Evolutionary conservation across 805 yeast genomes (phyloP).

Genomic region (Ogataea trehaloabstinens): DNA sequence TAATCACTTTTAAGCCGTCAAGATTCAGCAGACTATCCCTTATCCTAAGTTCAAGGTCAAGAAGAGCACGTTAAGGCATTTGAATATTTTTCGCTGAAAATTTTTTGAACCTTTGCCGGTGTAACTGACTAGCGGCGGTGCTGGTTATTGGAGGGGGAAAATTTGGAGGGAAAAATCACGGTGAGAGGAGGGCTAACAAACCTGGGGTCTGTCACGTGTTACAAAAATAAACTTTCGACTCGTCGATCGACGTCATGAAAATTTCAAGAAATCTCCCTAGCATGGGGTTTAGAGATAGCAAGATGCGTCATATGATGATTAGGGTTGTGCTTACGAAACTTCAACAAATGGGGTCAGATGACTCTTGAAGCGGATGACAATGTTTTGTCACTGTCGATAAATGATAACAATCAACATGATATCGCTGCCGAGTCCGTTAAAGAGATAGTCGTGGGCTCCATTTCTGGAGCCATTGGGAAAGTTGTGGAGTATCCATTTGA

Average conservation of each 20-base stretch:
- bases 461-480: conserved; percentile 83
- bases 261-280: too few relatives aligned
- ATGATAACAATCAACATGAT: not conserved
- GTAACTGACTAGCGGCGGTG: too few relatives aligned
- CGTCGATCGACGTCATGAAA: too few relatives aligned
- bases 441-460: conserved; percentile 49
- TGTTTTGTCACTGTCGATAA: not conserved
- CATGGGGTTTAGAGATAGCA: too few relatives aligned
- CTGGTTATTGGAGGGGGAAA: not conserved
- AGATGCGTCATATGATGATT: too few relatives aligned
- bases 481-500: conserved; percentile 89
- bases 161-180: not conserved
- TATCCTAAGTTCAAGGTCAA: conserved; percentile 26
- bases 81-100: not conserved
- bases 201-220: too few relatives aligned
- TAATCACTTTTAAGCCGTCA: conserved; percentile 74
- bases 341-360: too few relatives aligned
- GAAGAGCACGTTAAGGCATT: conserved; percentile 7
- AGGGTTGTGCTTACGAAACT: too few relatives aligned
- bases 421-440: conserved; percentile 28
- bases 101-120: not conserved
- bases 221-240: too few relatives aligned
- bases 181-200: not conserved
- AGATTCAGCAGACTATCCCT: conserved; percentile 76
- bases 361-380: too few relatives aligned